phyloP scores from a whole-genome alignment of 345 rosid species.

The Aquilaria sinensis region DNA sequence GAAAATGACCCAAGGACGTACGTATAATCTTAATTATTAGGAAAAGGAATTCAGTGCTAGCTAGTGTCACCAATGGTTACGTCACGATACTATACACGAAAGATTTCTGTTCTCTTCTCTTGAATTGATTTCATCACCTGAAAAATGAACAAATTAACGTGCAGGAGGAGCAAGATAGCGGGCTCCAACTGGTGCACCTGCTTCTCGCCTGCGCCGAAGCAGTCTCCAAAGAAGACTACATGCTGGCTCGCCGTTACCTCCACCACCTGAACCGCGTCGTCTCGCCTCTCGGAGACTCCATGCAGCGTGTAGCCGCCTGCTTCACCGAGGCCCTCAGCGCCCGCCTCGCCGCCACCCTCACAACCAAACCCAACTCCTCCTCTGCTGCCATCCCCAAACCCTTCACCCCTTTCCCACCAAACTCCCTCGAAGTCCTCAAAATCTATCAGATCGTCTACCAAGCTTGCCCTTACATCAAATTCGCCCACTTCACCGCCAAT shows the following conservation, averaged over 20 bases:
- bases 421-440: conserved; percentile 49
- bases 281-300: conserved; percentile 53
- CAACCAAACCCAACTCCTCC: conserved; percentile 26
- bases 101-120: no score
- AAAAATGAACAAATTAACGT: no score
- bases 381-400: conserved; percentile 16
- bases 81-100: no score
- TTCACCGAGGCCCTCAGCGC: conserved; percentile 60
- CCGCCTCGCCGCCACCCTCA: conserved; percentile 42
- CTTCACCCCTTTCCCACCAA: conserved; percentile 39
- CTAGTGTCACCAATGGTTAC: no score
- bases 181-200: conserved; percentile 59
- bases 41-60: no score
- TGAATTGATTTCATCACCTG: no score
- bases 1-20: no score
- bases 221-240: conserved; percentile 60
- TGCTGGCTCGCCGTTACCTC: conserved; percentile 47
- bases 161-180: conserved; percentile 57
- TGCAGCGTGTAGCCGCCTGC: conserved; percentile 66
- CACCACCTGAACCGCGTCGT: conserved; percentile 58
- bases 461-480: conserved; percentile 61
- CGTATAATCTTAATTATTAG: no score
- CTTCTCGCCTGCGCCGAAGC: conserved; percentile 70
- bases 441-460: conserved; percentile 61
- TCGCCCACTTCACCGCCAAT: conserved; percentile 70